A percentile compares a stretch with the other conserved stretches of the same genome.
Conservation (phyloP, 2,329 filamentous ascomycete genomes). For the Corynespora cassiicola region DNA sequence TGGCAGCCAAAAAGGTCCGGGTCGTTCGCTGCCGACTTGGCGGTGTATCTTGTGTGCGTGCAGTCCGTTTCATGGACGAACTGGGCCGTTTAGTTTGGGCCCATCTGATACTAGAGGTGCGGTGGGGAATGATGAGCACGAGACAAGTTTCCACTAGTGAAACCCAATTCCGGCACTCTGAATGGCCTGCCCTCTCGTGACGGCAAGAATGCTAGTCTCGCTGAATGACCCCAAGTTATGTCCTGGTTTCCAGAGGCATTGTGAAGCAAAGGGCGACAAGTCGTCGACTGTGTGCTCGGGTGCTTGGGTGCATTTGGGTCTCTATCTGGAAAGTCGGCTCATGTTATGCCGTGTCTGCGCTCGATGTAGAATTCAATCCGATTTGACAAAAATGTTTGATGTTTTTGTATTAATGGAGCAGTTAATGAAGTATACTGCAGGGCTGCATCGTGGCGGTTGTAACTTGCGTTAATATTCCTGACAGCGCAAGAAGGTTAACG, state of each 20-base stretch:
- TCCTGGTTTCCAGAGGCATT: constrained; percentile 15
- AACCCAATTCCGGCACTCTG: constrained; percentile 13
- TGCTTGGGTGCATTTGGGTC: no score
- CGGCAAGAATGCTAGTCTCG: constrained; percentile 7
- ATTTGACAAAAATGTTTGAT: no score
- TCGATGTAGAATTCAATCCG: no score
- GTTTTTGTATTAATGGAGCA: no score
- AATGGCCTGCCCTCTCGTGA: constrained; percentile 9
- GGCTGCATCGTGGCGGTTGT: no score
- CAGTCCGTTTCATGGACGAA: constrained; percentile 33
- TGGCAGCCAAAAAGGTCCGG: constrained; percentile 31
- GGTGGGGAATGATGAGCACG: constrained; percentile 16
- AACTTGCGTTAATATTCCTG: no score
- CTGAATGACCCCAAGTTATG: constrained; percentile 3
- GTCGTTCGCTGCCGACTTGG: constrained; percentile 25
- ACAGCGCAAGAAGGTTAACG: not conserved
- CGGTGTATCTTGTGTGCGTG: constrained; percentile 25
- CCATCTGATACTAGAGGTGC: constrained; percentile 27
- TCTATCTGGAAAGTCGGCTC: no score
- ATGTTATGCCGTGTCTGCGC: no score
- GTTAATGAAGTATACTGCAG: no score
- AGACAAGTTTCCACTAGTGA: constrained; percentile 17
- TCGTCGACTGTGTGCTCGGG: no score
- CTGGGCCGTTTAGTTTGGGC: constrained; percentile 32
- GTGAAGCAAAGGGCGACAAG: constrained; percentile 13